Base-by-base conservation (phyloP, 345 rosid species). In the Psidium friedrichsthalianum region DNA sequence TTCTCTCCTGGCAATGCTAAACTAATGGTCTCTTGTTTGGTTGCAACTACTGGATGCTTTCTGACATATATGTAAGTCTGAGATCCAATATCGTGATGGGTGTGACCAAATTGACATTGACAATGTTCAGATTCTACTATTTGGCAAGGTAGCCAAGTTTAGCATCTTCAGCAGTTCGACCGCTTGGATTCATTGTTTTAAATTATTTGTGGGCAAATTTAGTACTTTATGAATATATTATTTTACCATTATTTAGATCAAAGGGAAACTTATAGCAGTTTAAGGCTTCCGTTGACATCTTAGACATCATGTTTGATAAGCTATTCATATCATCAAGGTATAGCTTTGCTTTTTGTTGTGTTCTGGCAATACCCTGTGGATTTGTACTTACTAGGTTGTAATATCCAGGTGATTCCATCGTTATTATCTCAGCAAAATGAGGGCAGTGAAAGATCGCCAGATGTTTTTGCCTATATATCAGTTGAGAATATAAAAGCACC, bases 391-490 rank as follows among this genome's bases (percentile, higher is more conserved):
- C 69, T 12, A 44, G 88, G 3, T 86, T 84, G 84, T 54, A 12
- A 51, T 64, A 87, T 82, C 29, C 93, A 97, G 99, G 98, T 94
- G 84, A 95, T 97, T 87, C 99, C 99, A 8, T 92, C 94, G 83
- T 83, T 96, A 12, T 87, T 94, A 53, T 83, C 86, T 54, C 88
- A 89, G 51, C 89, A 89, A 84, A 76, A 81, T 78, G 92, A 90
- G 83, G 87, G 83, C 59, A 86, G 81, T n/a, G 91, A 84, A 52
- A 91, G 91, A 27, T 56, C 61, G 56, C 29, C 86, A 22, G 89
- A 93, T 84, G 84, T 91, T 56, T 92, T 93, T 86, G 98, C 99
- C 55, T 97, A 92, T 89, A 83, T 97, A 83, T 97, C 95, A 56
- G 88, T 88, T 54, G 92, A 93, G 90, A 90, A 91, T 82, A 85